Evolutionary conservation across 495 filamentous ascomycete genomes (phyloP), one percentile per base, ranked within the genome.

Genomic region (Hypoxylon fragiforme): DNA sequence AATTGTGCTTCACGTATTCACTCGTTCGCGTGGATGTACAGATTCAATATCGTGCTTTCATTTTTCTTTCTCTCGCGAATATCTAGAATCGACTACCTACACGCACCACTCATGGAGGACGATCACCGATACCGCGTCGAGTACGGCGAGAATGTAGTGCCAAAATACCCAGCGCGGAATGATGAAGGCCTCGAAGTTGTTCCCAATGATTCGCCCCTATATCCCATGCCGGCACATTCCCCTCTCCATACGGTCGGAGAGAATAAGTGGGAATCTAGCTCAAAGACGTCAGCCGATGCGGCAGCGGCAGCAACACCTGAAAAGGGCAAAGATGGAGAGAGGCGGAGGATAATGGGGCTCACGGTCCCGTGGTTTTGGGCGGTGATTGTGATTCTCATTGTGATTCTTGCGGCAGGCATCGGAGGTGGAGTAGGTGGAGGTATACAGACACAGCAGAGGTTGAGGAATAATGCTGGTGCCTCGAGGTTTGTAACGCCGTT

Each of bases 351-450:
- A 14, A 22, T 71, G 7, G 70, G 70, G 3, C 60, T 73, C 7
- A 50, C 66, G n/a, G 60, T 70, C 6, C 49, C 54, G 6, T 4
- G 58, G 1, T 73, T 72, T 31, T 73, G 70, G 70, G 28, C 44
- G 3, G 7, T 68, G 4, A 21, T 72, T 37, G 38, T 68, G 6
- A 19, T 57, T 4, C 20, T 70, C 13, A 36, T 66, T 12, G 28
- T 72, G 7, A 39, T 70, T 30, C 38, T 71, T 8, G 67, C 70
- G 1, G 70, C 35, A 1, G 65, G 24, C 2, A 64, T 73, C 13
- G 70, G 67, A 7, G 69, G 69, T 32, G 69, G 67, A 2, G 53
- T 73, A 14, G 68, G 56, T 24, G 63, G 66, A 5, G 65, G 65
- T 9, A 48, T 72, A 15, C 54, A 41, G 7, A 54, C 57, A 21